Evolutionary conservation across 1,139 yeast species (phyloP).

Genomic region (Kodamaea arcana): DNA sequence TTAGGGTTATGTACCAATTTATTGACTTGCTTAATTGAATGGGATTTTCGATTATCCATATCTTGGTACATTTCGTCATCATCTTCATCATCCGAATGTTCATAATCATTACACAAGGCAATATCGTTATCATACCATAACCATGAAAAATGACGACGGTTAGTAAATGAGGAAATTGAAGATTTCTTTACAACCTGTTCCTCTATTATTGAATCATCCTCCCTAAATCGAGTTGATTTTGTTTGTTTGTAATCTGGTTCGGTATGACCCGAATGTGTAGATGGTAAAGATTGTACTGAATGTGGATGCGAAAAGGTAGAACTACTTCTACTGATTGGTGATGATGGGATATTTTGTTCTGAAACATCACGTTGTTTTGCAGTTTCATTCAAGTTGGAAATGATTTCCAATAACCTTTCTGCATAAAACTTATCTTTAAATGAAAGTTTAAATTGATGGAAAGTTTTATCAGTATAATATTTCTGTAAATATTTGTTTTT

Average conservation of each 20-base stretch:
- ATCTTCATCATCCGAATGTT: slow-evolving; percentile 22
- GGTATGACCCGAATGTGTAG: background rate
- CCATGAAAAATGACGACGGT: slow-evolving; percentile 23
- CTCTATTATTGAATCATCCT: slow-evolving; percentile 18
- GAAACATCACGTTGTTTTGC: background rate
- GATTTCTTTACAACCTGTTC: slow-evolving; percentile 2
- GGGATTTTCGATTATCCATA: slow-evolving; percentile 10
- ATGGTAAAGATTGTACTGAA: background rate
- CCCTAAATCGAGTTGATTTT: slow-evolving; percentile 15
- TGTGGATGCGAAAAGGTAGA: slow-evolving; percentile 3
- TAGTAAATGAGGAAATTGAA: slow-evolving; percentile 2
- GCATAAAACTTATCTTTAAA: slow-evolving; percentile 28
- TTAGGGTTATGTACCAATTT: slow-evolving; percentile 16
- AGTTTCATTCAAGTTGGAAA: slow-evolving; percentile 18
- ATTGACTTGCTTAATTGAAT: slow-evolving; percentile 26
- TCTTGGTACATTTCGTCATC: slow-evolving; percentile 5
- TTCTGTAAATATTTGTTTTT: slow-evolving; percentile 7
- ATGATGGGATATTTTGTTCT: background rate
- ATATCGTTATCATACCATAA: slow-evolving; percentile 36
- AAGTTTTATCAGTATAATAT: slow-evolving; percentile 21
- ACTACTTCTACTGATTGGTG: slow-evolving; percentile 3
- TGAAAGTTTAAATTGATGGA: slow-evolving; percentile 23
- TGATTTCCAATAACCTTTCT: slow-evolving; percentile 22
- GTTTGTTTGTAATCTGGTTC: background rate
- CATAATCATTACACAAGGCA: slow-evolving; percentile 24